These are phyloP conservation scores for Fusarium caatingaense DNA, from an alignment of 2,329 filamentous ascomycete genomes.

Conservation along the genomic window DNA sequence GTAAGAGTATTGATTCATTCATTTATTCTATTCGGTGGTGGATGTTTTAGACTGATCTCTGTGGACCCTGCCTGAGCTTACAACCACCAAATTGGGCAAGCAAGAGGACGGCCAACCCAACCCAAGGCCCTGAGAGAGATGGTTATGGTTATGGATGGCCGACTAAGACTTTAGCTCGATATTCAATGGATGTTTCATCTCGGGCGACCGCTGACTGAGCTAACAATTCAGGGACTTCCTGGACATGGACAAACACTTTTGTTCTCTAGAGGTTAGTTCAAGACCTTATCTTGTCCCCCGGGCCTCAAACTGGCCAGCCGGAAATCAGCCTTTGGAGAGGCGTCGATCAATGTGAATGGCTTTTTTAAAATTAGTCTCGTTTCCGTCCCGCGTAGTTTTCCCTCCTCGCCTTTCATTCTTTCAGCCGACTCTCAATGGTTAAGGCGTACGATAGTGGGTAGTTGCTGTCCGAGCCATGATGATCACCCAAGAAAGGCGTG, in stretches of 20 bases:
- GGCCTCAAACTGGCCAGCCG: conserved; percentile 12
- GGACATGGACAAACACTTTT: not conserved
- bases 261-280: conserved; percentile 1
- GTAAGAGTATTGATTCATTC: conserved; percentile 31
- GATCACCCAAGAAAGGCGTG: conserved; percentile 30
- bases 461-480: conserved; percentile 24
- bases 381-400: conserved; percentile 32
- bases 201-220: not conserved
- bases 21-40: conserved; percentile 23
- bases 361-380: conserved; percentile 2
- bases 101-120: not conserved
- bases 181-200: conserved; percentile 16
- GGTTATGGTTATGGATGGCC: not conserved
- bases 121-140: not conserved
- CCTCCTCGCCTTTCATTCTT: conserved; percentile 12
- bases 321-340: conserved; percentile 4
- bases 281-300: conserved; percentile 11
- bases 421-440: not conserved
- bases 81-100: conserved; percentile 8
- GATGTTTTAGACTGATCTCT: conserved; percentile 20
- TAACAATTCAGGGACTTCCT: conserved; percentile 17
- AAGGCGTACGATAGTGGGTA: not conserved
- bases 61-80: conserved; percentile 20
- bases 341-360: conserved; percentile 5
- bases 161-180: not conserved